Conservation (phyloP, 2,329 filamentous ascomycete genomes). For the Herpomyces periplanetae region DNA sequence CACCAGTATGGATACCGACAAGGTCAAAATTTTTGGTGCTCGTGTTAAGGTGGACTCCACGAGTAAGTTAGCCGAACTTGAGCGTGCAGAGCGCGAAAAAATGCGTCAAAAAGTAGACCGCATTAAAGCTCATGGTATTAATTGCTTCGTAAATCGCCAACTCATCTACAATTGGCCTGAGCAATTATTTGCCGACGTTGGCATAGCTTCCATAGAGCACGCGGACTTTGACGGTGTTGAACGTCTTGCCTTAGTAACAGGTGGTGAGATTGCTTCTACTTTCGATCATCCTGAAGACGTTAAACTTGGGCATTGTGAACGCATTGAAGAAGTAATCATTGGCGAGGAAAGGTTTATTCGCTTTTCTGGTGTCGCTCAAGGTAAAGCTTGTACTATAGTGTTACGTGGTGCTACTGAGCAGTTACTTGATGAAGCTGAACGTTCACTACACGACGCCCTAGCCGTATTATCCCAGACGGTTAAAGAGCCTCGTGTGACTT, state of each 20-base stretch:
- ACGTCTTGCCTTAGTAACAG: constrained; percentile 65
- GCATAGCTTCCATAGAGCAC: constrained; percentile 93
- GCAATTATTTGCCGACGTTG: constrained; percentile 85
- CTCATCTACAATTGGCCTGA: constrained; percentile 99
- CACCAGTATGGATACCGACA: constrained; percentile 97
- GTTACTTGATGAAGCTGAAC: constrained; percentile 78
- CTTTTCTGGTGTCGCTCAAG: constrained; percentile 78
- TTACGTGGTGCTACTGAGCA: constrained; percentile 85
- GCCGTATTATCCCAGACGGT: constrained; percentile 90
- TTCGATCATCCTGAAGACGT: constrained; percentile 95
- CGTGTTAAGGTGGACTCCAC: constrained; percentile 86
- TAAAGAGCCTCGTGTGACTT: constrained; percentile 61
- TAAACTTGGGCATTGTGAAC: constrained; percentile 68
- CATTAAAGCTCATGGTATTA: constrained; percentile 94
- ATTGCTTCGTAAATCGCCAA: constrained; percentile 97
- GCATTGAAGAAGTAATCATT: constrained; percentile 93
- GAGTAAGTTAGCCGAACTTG: constrained; percentile 81
- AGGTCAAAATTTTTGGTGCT: constrained; percentile 96
- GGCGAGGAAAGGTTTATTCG: constrained; percentile 90
- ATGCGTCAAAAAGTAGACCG: constrained; percentile 98
- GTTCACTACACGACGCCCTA: constrained; percentile 73
- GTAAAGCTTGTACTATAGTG: constrained; percentile 80
- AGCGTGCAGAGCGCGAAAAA: constrained; percentile 93
- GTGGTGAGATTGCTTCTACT: constrained; percentile 82
- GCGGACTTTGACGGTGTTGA: constrained; percentile 96